A percentile compares a stretch with the other conserved stretches of the same genome.
These are phyloP conservation scores for Neurospora sp. DNA, from an alignment of 495 filamentous ascomycete species.

Conservation along the genomic window DNA sequence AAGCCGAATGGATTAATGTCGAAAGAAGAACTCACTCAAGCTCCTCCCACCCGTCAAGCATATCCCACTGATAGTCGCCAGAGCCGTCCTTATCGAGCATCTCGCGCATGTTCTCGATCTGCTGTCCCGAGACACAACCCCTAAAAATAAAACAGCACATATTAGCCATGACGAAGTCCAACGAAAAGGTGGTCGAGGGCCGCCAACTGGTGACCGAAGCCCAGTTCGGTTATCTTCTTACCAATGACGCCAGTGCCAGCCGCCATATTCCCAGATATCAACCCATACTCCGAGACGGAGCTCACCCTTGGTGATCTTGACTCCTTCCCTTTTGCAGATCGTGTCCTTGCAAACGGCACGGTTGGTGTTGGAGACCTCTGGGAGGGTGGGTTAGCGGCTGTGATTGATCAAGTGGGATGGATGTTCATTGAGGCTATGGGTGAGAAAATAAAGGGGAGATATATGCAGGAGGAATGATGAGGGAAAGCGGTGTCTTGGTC, in stretches of 20 bases:
- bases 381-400: constrained; percentile 5
- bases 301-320: constrained; percentile 69
- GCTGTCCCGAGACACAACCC: constrained; percentile 68
- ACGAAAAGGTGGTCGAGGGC: constrained; percentile 1
- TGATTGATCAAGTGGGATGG: not conserved
- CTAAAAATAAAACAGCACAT: constrained; percentile 27
- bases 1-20: not conserved
- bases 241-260: constrained; percentile 73
- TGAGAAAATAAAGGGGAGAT: not conserved
- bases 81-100: constrained; percentile 20
- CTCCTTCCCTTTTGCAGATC: constrained; percentile 50
- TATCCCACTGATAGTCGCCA: constrained; percentile 31
- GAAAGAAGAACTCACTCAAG: constrained; percentile 32
- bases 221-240: constrained; percentile 24
- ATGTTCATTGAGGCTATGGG: not conserved
- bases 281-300: constrained; percentile 63
- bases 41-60: constrained; percentile 65
- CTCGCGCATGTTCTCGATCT: constrained; percentile 47
- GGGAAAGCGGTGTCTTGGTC: not conserved
- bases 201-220: not conserved
- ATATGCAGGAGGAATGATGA: not conserved
- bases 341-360: constrained; percentile 60
- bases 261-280: constrained; percentile 32
- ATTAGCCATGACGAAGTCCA: not conserved
- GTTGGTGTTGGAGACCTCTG: constrained; percentile 50